Base-by-base conservation (phyloP, 305 asterid genomes). In the Caryopteris hybrid region DNA sequence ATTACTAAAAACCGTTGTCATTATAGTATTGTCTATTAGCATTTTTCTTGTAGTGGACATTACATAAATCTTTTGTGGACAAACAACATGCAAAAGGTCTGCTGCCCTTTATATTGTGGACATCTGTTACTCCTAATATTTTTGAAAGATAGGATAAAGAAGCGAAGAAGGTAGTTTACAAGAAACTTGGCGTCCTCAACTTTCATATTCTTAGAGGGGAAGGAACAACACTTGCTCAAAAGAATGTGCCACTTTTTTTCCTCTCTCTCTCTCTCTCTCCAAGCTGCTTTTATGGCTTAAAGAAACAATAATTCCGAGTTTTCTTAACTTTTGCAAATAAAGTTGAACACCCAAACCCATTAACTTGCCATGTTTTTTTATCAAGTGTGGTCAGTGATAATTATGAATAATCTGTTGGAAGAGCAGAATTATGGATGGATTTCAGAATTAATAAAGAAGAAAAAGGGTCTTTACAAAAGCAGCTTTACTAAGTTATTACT, bases 201-300 rank as follows among this genome's bases (percentile, higher is more conserved):
- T 61, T 70, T 71, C 70, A 60, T 21, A 72, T 55, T 66, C 86
- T 81, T 81, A 81, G 69, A 76, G 86, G 41, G 64, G 57, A 81
- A 81, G 83, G 29, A 81, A 78, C 71, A 69, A 56, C 36, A 34
- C 8, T 68, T 65, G 74, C 45, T 52, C 48, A 70, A 74, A 66
- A 80, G 78, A 62, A 45, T 45, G 75, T 36, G 72, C 80, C 72
- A 71, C 78, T 68, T n/a, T n/a, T n/a, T n/a, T n/a, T n/a, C n/a
- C n/a, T n/a, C n/a, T n/a, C n/a, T n/a, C n/a, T n/a, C 74, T 73
- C 50, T 55, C 6, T 31, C n/a, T n/a, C n/a, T n/a, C n/a, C 6
- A 29, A 1, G 34, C 45, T 70, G 62, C 69, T 69, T 39, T 73
- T 14, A 38, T 55, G 58, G 50, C 29, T 47, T 69, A 72, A 69